These are phyloP conservation scores for Suhomyces sp. DNA, from an alignment of 805 yeast species.

Conservation along the genomic window DNA sequence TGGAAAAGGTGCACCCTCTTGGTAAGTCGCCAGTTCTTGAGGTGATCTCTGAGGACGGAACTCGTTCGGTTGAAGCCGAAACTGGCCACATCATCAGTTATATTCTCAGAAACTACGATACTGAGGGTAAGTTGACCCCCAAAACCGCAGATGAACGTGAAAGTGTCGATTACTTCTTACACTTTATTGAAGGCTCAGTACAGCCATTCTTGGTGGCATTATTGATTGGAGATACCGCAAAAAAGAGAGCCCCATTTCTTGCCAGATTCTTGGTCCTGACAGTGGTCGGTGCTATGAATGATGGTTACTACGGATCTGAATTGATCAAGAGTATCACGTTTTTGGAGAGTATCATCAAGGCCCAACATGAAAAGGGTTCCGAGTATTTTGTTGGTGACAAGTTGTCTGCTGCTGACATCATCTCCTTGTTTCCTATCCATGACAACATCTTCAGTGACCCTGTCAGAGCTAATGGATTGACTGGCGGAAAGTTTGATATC, in stretches of 20 bases:
- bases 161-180: constrained; percentile 24
- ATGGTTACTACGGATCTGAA: constrained; percentile 27
- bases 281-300: constrained; percentile 23
- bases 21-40: constrained; percentile 39
- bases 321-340: constrained; percentile 22
- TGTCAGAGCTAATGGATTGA: neutral
- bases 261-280: constrained; percentile 19
- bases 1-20: constrained; percentile 32
- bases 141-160: constrained; percentile 39
- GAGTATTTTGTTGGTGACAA: constrained; percentile 33
- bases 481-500: constrained; percentile 9
- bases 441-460: constrained; percentile 15
- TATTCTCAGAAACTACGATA: constrained; percentile 51
- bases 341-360: constrained; percentile 29
- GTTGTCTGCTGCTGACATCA: constrained; percentile 40
- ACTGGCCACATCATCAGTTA: constrained; percentile 59
- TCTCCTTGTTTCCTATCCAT: constrained; percentile 34
- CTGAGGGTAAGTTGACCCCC: constrained; percentile 23
- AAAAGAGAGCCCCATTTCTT: constrained; percentile 28
- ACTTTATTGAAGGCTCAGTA: constrained; percentile 26
- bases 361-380: constrained; percentile 19
- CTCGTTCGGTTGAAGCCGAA: constrained; percentile 40
- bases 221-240: constrained; percentile 26
- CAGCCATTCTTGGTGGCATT: constrained; percentile 23
- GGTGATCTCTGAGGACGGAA: constrained; percentile 20